These are phyloP conservation scores for Hypoxylon rubiginosum DNA, from an alignment of 2,329 filamentous ascomycete genomes.

Conservation along the genomic window DNA sequence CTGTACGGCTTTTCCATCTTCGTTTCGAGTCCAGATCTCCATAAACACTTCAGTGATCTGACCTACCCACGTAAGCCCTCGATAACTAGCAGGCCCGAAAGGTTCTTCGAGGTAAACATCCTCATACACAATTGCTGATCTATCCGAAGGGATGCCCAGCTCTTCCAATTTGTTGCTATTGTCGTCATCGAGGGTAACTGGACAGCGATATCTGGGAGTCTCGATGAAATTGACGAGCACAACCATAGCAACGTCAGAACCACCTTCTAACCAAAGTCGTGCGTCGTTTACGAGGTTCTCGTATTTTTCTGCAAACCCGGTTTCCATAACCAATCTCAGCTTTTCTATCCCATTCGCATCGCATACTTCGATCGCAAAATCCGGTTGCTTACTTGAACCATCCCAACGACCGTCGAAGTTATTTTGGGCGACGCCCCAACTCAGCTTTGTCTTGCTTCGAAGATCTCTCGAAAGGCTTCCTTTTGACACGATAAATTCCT, in stretches of 20 bases:
- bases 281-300: not conserved
- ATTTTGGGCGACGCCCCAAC: not conserved
- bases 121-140: not conserved
- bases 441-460: not conserved
- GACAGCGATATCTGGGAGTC: not conserved
- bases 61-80: constrained; percentile 3
- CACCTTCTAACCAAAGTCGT: not conserved
- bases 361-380: not conserved
- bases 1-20: constrained; percentile 5
- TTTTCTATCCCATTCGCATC: not conserved
- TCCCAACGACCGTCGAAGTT: not conserved
- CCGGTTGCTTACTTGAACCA: not conserved
- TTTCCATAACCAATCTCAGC: not conserved
- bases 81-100: not conserved
- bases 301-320: not conserved
- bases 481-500: not conserved
- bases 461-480: not conserved
- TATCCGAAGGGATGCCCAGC: not conserved
- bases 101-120: not conserved
- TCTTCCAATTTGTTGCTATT: not conserved
- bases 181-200: not conserved
- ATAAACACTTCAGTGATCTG: not conserved
- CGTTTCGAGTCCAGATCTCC: not conserved
- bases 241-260: not conserved
- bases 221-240: not conserved